These are phyloP conservation scores for Pneumocystis canis DNA, from an alignment of 1,139 yeast genomes.

Conservation along the genomic window DNA sequence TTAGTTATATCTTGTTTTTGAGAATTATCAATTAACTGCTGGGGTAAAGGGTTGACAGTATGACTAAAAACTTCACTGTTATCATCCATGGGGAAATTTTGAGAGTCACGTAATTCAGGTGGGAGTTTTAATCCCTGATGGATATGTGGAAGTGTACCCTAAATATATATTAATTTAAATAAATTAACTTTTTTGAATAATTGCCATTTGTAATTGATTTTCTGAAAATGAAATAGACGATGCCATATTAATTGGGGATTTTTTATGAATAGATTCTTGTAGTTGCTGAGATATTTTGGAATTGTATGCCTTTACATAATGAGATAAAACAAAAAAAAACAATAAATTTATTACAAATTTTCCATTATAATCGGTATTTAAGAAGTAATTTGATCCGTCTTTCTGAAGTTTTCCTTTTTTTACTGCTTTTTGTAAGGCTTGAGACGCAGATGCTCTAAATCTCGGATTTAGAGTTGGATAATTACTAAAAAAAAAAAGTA, in stretches of 20 bases:
- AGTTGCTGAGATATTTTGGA: neutral
- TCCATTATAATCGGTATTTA: neutral
- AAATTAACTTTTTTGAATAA: constrained; percentile 6
- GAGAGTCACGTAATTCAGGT: constrained; percentile 22
- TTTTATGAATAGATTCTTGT: neutral
- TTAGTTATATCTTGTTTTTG: neutral
- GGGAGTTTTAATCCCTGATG: constrained; percentile 15
- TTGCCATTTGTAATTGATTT: neutral
- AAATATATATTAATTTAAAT: neutral
- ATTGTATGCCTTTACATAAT: neutral
- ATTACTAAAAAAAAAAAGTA: neutral
- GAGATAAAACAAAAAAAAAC: neutral
- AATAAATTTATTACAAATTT: neutral
- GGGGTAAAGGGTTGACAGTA: constrained; percentile 6
- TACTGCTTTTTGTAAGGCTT: neutral
- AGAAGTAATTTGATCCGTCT: neutral
- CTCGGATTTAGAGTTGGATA: constrained; percentile 1
- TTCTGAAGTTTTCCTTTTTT: neutral
- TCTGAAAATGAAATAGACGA: neutral
- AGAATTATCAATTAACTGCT: neutral
- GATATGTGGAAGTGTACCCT: constrained; percentile 15
- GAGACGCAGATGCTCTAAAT: constrained; percentile 1
- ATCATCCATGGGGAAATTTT: constrained; percentile 23
- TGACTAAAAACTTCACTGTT: constrained; percentile 25
- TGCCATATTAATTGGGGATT: constrained; percentile 1